A percentile compares a stretch with the other conserved stretches of the same genome.
Evolutionary conservation across 2,329 filamentous ascomycete species (phyloP).

Genomic region (Biscogniauxia sp.): DNA sequence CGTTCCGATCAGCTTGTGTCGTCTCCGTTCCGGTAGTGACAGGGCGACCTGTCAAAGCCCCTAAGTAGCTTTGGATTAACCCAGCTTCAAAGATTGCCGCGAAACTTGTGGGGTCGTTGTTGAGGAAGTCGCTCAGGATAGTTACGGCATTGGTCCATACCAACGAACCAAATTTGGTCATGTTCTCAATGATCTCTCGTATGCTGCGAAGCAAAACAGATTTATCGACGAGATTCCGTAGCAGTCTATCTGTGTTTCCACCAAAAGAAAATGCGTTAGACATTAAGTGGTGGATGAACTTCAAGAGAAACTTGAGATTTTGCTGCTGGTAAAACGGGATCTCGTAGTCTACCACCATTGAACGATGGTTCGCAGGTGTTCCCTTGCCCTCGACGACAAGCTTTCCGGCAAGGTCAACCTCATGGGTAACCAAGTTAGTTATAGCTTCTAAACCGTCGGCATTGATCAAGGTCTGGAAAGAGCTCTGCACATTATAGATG

Average conservation of each 20-base stretch:
- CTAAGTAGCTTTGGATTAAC: constrained; percentile 80
- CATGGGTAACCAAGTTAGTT: constrained; percentile 78
- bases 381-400: constrained; percentile 67
- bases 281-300: constrained; percentile 96
- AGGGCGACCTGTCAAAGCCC: constrained; percentile 66
- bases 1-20: constrained; percentile 32
- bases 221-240: constrained; percentile 93
- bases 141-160: constrained; percentile 95
- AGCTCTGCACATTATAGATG: constrained; percentile 80
- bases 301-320: constrained; percentile 88
- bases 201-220: constrained; percentile 78
- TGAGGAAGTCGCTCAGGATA: constrained; percentile 93
- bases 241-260: constrained; percentile 82
- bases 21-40: constrained; percentile 39
- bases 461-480: constrained; percentile 78
- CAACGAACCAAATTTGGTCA: constrained; percentile 78
- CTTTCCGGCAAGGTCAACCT: constrained; percentile 68
- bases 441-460: constrained; percentile 86
- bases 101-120: constrained; percentile 98
- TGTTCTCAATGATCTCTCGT: constrained; percentile 77
- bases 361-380: constrained; percentile 68
- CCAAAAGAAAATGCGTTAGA: constrained; percentile 65
- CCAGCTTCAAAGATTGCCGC: constrained; percentile 93
- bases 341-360: constrained; percentile 84
- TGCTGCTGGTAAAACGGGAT: constrained; percentile 93